Evolutionary conservation across 768 basidiomycete genomes (phyloP), one percentile per base, ranked within the genome.

Genomic region (Xanthoconium stramineum): DNA sequence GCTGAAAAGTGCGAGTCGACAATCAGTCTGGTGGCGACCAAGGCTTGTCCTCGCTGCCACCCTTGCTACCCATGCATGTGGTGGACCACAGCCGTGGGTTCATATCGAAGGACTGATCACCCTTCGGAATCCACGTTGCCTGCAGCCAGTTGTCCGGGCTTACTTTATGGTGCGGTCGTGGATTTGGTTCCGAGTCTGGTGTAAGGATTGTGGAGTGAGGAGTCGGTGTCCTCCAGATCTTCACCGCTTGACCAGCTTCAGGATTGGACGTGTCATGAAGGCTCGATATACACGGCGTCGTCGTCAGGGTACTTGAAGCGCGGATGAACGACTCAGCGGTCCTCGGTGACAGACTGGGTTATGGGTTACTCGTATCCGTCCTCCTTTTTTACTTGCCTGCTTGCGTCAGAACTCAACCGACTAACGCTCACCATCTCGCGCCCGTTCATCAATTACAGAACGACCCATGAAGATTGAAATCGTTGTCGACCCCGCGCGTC

Each of bases 381-480:
- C 71, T 53, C 73, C 74, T 77, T 78, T 67, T 77, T 69, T 71
- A 36, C 69, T 72, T 69, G 68, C 69, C 65, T 68, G 65, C 72
- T 67, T 66, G 60, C 66, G 55, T 64, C 70, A 63, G 66, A 65
- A 63, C 67, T 70, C 70, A 67, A 58, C 69, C 72, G 61, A 68
- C 70, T 72, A 61, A 70, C 53, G 57, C 64, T 67, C 60, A 70
- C 69, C 74, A 61, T 74, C 65, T 39, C 56, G 66, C 76, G 57
- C 55, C 47, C 71, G 61, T 67, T 61, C 65, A 59, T 63, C 70
- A 63, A 67, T 71, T 74, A 74, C 69, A 98, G 96, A 91, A 81
- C 91, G 91, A 63, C 91, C 93, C 24, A 97, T 98, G 94, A 96
- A 94, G 81, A 94, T 98, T 60, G 96, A 99, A 80, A 92, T 98